Evolutionary conservation across 192 early-diverging fungal genomes (phyloP), one percentile per base, ranked within the genome.

Genomic region (Thamnidium elegans): DNA sequence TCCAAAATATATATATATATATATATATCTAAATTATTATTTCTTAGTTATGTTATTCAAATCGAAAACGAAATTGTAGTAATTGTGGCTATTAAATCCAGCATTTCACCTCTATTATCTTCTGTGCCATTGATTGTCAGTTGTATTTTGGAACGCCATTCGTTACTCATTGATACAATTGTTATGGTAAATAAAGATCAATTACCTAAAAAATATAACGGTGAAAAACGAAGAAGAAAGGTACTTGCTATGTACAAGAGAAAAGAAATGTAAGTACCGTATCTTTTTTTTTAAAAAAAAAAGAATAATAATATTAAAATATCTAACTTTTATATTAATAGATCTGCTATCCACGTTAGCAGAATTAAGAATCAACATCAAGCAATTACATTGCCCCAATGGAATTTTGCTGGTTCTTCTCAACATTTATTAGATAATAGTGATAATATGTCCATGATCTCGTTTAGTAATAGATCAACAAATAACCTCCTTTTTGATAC

Each of bases 321-420:
- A 42, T 11, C 10, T 6, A 58, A 19, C 20, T 9, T 45, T 45
- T 45, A 4, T 45, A 1, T 15, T 45, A 45, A 13, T 58, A 69
- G 67, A 21, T 14, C 52, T 5, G 52, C 62, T 31, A 50, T 64
- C 3, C 54, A 63, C 10, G 54, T 70, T 6, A 64, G 54, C 50
- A 62, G 66, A 19, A 73, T 73, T 36, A 73, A 67, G 20, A 73
- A 73, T 21, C 71, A 73, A 65, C 62, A 65, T 20, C 51, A 67
- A 13, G 66, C 71, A 20, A 45, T 68, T 7, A 42, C 20, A 23
- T 23, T 73, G 15, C 69, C 69, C 32, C 51, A 69, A 26, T 63
- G 60, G 47, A 26, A 34, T 7, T 45, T 50, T 9, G 36, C 36
- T 9, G 47, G 48, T n/a, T 46, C 30, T 20, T 34, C 14, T 21